Evolutionary conservation across 306 rosid species (phyloP).

Genomic region (Acmispon strigosus): DNA sequence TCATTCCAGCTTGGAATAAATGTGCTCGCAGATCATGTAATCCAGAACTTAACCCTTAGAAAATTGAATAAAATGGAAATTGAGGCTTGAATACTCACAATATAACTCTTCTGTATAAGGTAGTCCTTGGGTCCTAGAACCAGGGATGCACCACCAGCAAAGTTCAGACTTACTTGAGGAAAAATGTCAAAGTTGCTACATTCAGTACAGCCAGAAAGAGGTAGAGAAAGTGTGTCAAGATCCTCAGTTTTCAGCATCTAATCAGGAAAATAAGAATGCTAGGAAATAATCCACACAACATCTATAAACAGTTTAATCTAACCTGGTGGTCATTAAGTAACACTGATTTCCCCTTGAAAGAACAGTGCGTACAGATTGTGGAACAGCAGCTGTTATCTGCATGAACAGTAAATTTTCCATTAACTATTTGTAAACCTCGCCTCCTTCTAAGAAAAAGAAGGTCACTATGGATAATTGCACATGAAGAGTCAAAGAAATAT

Average conservation of each 20-base stretch:
- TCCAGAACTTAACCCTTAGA: neutral
- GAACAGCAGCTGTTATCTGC: constrained; percentile 49
- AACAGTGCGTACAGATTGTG: constrained; percentile 47
- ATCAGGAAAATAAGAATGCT: constrained; percentile 7
- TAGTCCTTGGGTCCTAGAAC: constrained; percentile 78
- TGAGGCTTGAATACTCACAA: constrained; percentile 42
- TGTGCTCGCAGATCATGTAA: neutral
- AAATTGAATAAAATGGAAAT: neutral
- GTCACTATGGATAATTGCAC: neutral
- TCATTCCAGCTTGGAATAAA: neutral
- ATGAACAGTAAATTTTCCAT: neutral
- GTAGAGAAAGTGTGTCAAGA: constrained; percentile 19
- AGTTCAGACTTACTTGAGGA: constrained; percentile 82
- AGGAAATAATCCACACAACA: neutral
- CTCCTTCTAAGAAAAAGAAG: neutral
- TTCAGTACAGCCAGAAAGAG: constrained; percentile 3
- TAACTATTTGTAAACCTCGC: neutral
- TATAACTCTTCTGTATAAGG: constrained; percentile 56
- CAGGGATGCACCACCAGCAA: constrained; percentile 79
- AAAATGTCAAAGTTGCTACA: constrained; percentile 53
- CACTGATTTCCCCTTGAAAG: constrained; percentile 61
- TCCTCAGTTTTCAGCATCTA: neutral
- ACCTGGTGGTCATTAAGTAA: constrained; percentile 59
- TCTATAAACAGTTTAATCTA: constrained; percentile 35
- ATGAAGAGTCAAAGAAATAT: constrained; percentile 7